These are phyloP conservation scores for Aspergillus biplanus DNA, from an alignment of 495 filamentous ascomycete genomes.

Conservation along the genomic window DNA sequence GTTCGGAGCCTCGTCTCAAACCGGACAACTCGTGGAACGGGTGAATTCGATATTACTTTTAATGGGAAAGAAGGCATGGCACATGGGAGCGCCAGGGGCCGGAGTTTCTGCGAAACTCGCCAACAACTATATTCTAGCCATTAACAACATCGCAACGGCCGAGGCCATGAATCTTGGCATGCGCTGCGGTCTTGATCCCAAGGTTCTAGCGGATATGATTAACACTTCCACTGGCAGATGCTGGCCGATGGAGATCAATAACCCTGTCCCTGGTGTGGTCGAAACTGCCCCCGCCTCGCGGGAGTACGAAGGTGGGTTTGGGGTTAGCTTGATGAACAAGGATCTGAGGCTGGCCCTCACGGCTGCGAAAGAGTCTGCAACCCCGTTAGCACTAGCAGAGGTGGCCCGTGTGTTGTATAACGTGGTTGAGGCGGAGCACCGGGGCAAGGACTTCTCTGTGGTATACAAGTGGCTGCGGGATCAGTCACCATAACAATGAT, in stretches of 20 bases:
- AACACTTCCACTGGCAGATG: slow-evolving; percentile 85
- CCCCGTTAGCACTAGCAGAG: slow-evolving; percentile 66
- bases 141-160: slow-evolving; percentile 89
- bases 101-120: slow-evolving; percentile 86
- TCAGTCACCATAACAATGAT: slow-evolving; percentile 33
- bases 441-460: slow-evolving; percentile 82
- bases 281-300: slow-evolving; percentile 70
- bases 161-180: slow-evolving; percentile 94
- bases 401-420: slow-evolving; percentile 71
- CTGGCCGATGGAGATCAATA: slow-evolving; percentile 93
- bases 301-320: slow-evolving; percentile 83
- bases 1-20: slow-evolving; percentile 67
- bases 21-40: slow-evolving; percentile 57
- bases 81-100: slow-evolving; percentile 78
- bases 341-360: slow-evolving; percentile 73
- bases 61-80: slow-evolving; percentile 83
- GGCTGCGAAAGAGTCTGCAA: slow-evolving; percentile 69
- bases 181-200: slow-evolving; percentile 80
- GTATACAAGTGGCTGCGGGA: slow-evolving; percentile 73
- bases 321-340: slow-evolving; percentile 83
- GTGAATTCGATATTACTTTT: slow-evolving; percentile 65
- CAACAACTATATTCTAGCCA: slow-evolving; percentile 90
- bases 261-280: slow-evolving; percentile 86
- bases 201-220: slow-evolving; percentile 76
- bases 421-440: slow-evolving; percentile 58